phyloP scores from a whole-genome alignment of 371 early-diverging fungal species.

The Blastocladiella emersonii region DNA sequence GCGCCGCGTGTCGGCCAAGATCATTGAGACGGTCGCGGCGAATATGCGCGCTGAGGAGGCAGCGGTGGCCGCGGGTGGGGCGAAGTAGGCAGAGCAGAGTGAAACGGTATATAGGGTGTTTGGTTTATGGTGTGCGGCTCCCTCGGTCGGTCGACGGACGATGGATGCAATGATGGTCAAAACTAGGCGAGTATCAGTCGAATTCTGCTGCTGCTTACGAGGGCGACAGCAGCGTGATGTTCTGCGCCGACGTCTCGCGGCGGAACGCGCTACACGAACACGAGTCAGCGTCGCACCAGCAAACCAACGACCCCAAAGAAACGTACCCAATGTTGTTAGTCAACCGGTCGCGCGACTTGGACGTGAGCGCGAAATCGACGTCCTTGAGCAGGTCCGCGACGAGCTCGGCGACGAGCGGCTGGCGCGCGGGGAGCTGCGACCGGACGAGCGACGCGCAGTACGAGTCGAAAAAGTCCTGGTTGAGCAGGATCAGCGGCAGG shows the following conservation, averaged over 20 bases:
- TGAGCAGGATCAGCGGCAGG: slow-evolving; percentile 56
- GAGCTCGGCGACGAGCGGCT: slow-evolving; percentile 47
- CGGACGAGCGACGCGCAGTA: slow-evolving; percentile 50
- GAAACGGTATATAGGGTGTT: no score
- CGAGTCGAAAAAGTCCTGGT: slow-evolving; percentile 49
- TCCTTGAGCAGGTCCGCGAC: slow-evolving; percentile 12
- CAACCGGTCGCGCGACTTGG: background rate
- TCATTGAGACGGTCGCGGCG: slow-evolving; percentile 43
- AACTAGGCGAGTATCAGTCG: no score
- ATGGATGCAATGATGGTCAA: no score
- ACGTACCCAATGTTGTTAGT: background rate
- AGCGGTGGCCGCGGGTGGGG: no score
- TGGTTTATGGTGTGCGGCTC: no score
- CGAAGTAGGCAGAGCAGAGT: no score
- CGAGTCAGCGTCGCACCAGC: no score
- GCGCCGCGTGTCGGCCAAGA: slow-evolving; percentile 49
- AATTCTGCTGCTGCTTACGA: no score
- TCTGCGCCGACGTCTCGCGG: no score
- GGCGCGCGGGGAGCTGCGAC: slow-evolving; percentile 55
- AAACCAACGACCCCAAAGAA: background rate
- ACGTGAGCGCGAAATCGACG: background rate
- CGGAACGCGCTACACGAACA: no score
- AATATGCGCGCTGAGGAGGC: background rate
- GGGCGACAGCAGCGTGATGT: no score
- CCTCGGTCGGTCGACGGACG: no score